Percentiles rank a stretch among this genome's conserved stretches.
phyloP scores from a whole-genome alignment of 2,329 filamentous ascomycete genomes.

The Botryotinia calthae region DNA sequence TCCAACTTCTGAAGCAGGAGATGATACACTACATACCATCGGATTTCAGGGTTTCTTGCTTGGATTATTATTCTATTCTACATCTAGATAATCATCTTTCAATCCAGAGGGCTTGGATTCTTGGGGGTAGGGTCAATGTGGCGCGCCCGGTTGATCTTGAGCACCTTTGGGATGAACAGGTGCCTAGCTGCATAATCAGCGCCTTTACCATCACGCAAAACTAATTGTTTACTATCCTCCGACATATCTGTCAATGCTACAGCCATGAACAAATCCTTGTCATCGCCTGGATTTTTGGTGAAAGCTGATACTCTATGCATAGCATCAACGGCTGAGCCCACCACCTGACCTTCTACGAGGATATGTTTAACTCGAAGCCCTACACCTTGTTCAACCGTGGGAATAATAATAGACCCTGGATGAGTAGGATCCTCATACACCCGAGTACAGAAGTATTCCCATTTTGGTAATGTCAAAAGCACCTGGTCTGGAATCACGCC shows the following conservation, averaged over 20 bases:
- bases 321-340: conserved; percentile 20
- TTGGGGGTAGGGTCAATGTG: neutral
- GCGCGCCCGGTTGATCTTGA: neutral
- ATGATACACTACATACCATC: conserved; percentile 5
- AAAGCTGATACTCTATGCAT: conserved; percentile 17
- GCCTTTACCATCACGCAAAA: conserved; percentile 7
- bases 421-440: conserved; percentile 22
- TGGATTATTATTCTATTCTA: neutral
- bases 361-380: conserved; percentile 25
- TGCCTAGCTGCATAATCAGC: neutral
- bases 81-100: neutral
- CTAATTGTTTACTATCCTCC: neutral
- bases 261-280: neutral
- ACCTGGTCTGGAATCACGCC: conserved; percentile 1
- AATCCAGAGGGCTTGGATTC: neutral
- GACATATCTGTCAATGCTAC: conserved; percentile 10
- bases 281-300: neutral
- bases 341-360: conserved; percentile 24
- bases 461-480: neutral
- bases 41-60: neutral
- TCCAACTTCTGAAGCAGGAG: neutral
- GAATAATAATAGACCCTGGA: conserved; percentile 24
- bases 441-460: conserved; percentile 19
- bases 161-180: neutral
- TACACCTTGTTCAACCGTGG: neutral